Conservation (phyloP, 2,329 filamentous ascomycete species). For the Phaeoacremonium minimum region DNA sequence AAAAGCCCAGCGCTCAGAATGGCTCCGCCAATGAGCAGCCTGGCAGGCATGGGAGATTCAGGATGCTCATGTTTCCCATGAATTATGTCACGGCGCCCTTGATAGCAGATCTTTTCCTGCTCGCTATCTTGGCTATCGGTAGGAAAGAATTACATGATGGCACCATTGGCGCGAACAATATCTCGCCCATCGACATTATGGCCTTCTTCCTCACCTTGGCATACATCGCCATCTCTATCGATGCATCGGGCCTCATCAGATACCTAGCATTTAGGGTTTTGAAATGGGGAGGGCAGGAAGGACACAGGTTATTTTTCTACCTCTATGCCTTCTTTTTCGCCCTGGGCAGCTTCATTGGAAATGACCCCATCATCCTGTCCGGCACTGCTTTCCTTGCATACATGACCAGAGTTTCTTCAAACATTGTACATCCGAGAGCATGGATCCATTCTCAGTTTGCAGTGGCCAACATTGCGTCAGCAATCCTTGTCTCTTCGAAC, state of each 20-base stretch:
- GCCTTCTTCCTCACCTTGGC: conserved; percentile 69
- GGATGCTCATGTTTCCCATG: conserved; percentile 55
- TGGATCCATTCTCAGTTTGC: conserved; percentile 73
- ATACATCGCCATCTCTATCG: conserved; percentile 74
- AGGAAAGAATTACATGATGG: conserved; percentile 63
- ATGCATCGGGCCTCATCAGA: conserved; percentile 68
- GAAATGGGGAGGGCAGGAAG: conserved; percentile 62
- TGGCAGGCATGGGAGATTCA: conserved; percentile 23
- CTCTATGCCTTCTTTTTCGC: conserved; percentile 69
- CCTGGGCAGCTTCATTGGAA: conserved; percentile 65
- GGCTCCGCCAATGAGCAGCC: background rate
- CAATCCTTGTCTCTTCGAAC: conserved; percentile 73
- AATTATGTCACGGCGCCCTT: conserved; percentile 69
- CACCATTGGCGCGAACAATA: conserved; percentile 61
- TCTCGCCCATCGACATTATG: conserved; percentile 70
- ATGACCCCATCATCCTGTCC: conserved; percentile 71
- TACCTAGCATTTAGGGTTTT: conserved; percentile 68
- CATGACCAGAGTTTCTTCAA: conserved; percentile 71
- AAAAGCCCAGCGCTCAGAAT: conserved; percentile 11
- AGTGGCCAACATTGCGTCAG: conserved; percentile 68
- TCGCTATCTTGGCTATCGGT: conserved; percentile 66
- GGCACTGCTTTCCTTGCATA: conserved; percentile 73
- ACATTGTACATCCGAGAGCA: conserved; percentile 65
- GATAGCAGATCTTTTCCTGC: conserved; percentile 66
- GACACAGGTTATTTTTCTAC: conserved; percentile 66